Conservation (phyloP, 208 protist species). For the Leishmania tropica region DNA sequence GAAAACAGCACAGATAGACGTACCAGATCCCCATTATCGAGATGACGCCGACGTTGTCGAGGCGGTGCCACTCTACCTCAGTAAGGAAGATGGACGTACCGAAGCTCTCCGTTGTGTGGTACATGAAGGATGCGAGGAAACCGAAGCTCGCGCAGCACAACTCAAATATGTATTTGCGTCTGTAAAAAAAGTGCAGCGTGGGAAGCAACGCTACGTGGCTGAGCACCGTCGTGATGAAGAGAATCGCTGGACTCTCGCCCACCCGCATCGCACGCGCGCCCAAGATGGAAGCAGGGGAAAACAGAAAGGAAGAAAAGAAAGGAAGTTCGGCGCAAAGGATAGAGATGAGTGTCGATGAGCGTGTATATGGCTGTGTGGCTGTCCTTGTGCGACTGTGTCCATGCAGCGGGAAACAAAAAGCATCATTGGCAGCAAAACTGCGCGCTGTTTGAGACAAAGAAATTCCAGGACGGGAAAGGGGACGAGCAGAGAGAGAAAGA, state of each 20-base stretch:
- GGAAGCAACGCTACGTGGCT: conserved; percentile 73
- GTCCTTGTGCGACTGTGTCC: background rate
- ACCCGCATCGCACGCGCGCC: conserved; percentile 20
- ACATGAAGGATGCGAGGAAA: conserved; percentile 71
- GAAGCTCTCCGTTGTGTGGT: conserved; percentile 71
- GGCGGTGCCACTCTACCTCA: conserved; percentile 70
- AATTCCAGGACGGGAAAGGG: background rate
- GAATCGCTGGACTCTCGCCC: conserved; percentile 29
- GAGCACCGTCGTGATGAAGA: conserved; percentile 68
- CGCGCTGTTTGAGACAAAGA: background rate
- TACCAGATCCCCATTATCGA: conserved; percentile 53
- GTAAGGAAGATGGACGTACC: conserved; percentile 51
- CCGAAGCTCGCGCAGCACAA: conserved; percentile 50
- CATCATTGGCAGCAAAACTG: background rate
- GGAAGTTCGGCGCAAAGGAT: background rate
- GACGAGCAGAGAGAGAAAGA: background rate
- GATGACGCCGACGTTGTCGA: conserved; percentile 77
- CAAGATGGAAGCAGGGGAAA: too few relatives aligned
- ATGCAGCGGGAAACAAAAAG: background rate
- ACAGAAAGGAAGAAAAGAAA: background rate
- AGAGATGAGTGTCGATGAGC: background rate
- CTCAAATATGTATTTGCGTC: conserved; percentile 57
- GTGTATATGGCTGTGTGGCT: background rate
- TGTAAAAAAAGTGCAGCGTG: conserved; percentile 44
- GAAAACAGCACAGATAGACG: conserved; percentile 46